Conservation (phyloP, 164 flowering plant species). For the Macadamia integrifolia region DNA sequence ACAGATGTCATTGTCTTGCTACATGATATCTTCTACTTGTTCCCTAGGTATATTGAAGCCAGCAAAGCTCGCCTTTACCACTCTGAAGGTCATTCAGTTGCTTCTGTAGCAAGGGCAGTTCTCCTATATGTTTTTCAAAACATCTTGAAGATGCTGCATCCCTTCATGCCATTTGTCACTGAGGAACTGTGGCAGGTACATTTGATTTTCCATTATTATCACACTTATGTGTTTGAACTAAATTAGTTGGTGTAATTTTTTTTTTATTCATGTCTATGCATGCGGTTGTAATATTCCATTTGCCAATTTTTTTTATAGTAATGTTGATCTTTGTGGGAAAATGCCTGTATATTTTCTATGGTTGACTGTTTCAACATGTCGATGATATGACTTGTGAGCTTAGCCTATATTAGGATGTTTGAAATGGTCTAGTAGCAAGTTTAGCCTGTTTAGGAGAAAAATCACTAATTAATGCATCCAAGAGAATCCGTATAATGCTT, state of each 20-base stretch:
- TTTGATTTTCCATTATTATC: not conserved
- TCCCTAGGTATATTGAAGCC: conserved; percentile 88
- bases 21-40: conserved; percentile 2
- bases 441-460: too few species aligned
- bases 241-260: not conserved
- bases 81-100: conserved; percentile 39
- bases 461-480: too few species aligned
- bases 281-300: not conserved
- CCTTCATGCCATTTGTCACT: conserved; percentile 98
- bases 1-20: not conserved
- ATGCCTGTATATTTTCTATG: not conserved
- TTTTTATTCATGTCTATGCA: not conserved
- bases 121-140: conserved; percentile 82
- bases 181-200: conserved; percentile 96
- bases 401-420: too few species aligned
- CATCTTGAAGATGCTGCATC: conserved; percentile 78
- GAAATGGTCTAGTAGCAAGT: too few species aligned
- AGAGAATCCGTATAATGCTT: too few species aligned
- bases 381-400: too few species aligned
- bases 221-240: not conserved
- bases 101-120: conserved; percentile 65
- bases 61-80: conserved; percentile 86
- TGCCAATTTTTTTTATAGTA: not conserved
- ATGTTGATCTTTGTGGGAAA: not conserved
- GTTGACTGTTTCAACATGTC: too few species aligned